Evolutionary conservation across 2,329 filamentous ascomycete species (phyloP).

Genomic region (Colletotrichum neosansevieriae): DNA sequence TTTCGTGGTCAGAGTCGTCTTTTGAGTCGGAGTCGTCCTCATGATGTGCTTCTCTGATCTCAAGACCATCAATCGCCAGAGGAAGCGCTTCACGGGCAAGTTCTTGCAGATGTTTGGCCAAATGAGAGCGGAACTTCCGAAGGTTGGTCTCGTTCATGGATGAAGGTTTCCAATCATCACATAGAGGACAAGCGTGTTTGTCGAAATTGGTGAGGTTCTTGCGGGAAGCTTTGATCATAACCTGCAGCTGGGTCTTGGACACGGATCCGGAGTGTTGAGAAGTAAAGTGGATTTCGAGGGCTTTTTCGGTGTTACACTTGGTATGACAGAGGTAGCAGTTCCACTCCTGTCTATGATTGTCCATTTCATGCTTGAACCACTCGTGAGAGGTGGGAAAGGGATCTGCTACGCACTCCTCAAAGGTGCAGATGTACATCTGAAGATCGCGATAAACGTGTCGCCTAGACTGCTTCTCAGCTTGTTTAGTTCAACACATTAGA

Average conservation of each 20-base stretch:
- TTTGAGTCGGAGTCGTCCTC: background rate
- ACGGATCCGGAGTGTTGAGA: background rate
- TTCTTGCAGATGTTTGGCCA: conserved; percentile 15
- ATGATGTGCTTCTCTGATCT: background rate
- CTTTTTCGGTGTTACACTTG: background rate
- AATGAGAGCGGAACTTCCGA: conserved; percentile 6
- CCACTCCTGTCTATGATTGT: conserved; percentile 14
- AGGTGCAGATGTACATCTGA: conserved; percentile 19
- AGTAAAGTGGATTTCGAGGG: conserved; percentile 5
- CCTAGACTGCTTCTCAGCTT: background rate
- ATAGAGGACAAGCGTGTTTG: conserved; percentile 2
- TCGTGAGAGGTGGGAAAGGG: conserved; percentile 14
- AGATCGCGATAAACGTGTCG: conserved; percentile 25
- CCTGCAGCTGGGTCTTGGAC: background rate
- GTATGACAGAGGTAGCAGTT: background rate
- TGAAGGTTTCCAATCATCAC: conserved; percentile 2
- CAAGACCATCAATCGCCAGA: conserved; percentile 16
- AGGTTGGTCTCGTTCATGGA: background rate
- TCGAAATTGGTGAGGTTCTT: background rate
- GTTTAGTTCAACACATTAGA: background rate
- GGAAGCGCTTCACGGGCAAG: conserved; percentile 15
- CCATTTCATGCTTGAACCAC: conserved; percentile 24
- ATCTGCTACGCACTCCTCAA: background rate
- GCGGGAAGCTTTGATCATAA: conserved; percentile 19
- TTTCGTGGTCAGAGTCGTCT: background rate